phyloP scores from a whole-genome alignment of 148 eudicot genomes.

The Pharnaceum exiguum region DNA sequence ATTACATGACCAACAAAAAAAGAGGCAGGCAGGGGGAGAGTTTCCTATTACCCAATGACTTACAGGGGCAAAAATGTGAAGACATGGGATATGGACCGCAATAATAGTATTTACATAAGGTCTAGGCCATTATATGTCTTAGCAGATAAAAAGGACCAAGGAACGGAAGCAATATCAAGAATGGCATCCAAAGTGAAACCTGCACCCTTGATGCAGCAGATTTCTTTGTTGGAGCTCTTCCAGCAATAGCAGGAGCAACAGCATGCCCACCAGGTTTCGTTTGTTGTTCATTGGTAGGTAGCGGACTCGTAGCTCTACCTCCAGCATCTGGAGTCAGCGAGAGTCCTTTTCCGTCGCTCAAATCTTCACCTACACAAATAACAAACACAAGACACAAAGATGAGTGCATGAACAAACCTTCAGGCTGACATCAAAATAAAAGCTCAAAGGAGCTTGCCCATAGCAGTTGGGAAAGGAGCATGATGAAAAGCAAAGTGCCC shows the following conservation, averaged over 20 bases:
- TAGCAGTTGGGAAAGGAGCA: neutral
- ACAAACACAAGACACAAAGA: neutral
- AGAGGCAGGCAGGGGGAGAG: neutral
- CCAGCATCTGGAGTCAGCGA: constrained; percentile 36
- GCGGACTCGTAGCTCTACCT: constrained; percentile 38
- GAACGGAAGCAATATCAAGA: constrained; percentile 17
- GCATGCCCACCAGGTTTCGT: constrained; percentile 49
- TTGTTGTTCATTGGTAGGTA: constrained; percentile 70
- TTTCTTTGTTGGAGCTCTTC: constrained; percentile 59
- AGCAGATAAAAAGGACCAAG: constrained; percentile 29
- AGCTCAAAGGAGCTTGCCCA: neutral
- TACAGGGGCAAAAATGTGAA: constrained; percentile 19
- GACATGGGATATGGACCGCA: constrained; percentile 18
- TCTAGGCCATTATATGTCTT: constrained; percentile 6
- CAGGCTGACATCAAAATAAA: neutral
- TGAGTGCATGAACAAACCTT: neutral
- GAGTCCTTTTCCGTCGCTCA: constrained; percentile 22
- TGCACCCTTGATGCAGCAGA: constrained; percentile 27
- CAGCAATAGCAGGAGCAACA: constrained; percentile 77
- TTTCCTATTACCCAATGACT: constrained; percentile 22
- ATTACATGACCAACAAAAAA: constrained; percentile 1
- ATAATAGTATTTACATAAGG: constrained; percentile 30
- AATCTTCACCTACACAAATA: constrained; percentile 50
- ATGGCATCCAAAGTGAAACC: constrained; percentile 15
- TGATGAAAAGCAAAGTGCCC: neutral